Base-by-base conservation (phyloP, 2,329 filamentous ascomycete species). In the Cercospora sp. region DNA sequence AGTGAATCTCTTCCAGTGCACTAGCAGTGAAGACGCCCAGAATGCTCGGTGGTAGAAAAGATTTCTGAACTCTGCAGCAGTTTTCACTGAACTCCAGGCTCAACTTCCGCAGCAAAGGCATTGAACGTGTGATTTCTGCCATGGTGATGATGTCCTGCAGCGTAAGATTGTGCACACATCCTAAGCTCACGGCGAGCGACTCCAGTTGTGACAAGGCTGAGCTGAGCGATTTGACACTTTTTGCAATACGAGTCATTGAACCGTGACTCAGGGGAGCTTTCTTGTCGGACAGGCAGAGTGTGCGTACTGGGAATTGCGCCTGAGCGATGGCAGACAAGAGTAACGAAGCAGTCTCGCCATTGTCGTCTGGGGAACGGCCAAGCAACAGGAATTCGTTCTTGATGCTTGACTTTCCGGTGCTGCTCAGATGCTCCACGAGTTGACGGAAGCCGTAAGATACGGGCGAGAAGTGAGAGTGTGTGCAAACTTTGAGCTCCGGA, bases 301-400 rank as follows among this genome's bases (percentile, higher is more conserved):
- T 26, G 18, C 30, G 48, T 12, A 57, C 62, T 18, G 62, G 62
- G 9, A 58, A 64, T n/a, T 42, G 28, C 10, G 48, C 48, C 31
- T 55, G 26, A 30, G 62, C 48, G n/a, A 64, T 40, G 6, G 62
- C 62, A 42, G 62, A 40, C 23, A 64, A 33, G 12, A 64, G 62
- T n/a, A 64, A 12, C 5, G 48, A 57, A n/a, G 62, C 48, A n/a
- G 62, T 64, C 62, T 64, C 30, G 48, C 62, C 48, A 30, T 40
- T 33, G n/a, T 57, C 48, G 31, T 64, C 48, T 26, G 62, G 62
- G 12, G 16, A 26, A 12, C 62, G 48, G 12, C 62, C 62, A 12
- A 64, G 48, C 48, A 64, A 23, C 28, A 64, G 7, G 31, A 55
- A 42, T 51, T 64, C 48, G 30, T 57, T 57, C 20, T 23, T 64